phyloP scores from a whole-genome alignment of 1,284 basidiomycete species.

The Heterobasidion irregulare region DNA sequence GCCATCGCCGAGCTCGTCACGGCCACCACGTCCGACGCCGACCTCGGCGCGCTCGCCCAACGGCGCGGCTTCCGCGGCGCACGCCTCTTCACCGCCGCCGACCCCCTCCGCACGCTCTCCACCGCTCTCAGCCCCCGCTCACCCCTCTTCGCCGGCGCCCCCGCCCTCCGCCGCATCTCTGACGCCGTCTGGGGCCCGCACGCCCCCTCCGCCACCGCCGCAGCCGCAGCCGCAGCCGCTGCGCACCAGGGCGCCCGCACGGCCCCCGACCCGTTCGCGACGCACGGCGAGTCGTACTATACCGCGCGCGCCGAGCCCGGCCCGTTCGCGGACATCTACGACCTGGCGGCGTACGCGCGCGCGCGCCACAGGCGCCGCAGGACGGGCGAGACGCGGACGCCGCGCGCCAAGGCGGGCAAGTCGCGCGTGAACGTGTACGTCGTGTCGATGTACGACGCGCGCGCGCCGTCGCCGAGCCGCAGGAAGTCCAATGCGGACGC shows the following conservation, averaged over 20 bases:
- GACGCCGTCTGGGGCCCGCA: neutral
- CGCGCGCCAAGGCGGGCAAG: neutral
- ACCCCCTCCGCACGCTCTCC: neutral
- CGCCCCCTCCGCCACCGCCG: too few relatives aligned
- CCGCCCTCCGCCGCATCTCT: neutral
- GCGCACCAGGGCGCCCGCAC: neutral
- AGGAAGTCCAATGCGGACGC: neutral
- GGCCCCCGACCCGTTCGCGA: slow-evolving; percentile 1
- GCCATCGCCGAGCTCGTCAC: neutral
- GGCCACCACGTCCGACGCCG: neutral
- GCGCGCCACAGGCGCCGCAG: neutral
- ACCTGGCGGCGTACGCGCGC: neutral
- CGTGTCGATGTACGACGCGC: neutral
- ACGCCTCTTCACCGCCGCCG: neutral
- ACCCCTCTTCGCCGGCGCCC: neutral
- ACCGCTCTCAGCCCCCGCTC: neutral
- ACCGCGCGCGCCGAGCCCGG: neutral
- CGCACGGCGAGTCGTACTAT: neutral
- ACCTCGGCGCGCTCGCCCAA: neutral
- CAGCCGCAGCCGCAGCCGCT: too few relatives aligned
- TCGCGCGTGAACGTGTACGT: neutral
- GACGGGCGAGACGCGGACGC: neutral
- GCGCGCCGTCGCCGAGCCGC: neutral
- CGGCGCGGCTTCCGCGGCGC: slow-evolving; percentile 1
- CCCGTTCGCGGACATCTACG: neutral